phyloP scores from a whole-genome alignment of 768 basidiomycete species.

The Leccinum barrowsii region DNA sequence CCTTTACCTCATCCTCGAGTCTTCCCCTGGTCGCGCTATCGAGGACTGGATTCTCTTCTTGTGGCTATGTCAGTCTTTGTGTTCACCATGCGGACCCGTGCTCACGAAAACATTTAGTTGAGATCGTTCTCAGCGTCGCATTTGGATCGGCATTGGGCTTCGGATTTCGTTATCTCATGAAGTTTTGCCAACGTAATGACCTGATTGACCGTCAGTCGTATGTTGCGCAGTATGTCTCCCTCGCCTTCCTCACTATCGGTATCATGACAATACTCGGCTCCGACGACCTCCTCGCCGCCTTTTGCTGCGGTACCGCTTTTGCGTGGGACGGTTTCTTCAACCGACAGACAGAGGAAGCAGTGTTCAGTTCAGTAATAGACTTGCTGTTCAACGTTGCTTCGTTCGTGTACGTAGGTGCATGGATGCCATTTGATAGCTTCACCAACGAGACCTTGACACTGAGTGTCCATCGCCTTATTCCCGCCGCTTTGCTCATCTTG shows the following conservation, averaged over 20 bases:
- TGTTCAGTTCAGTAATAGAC: slow-evolving; percentile 96
- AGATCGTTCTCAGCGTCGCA: slow-evolving; percentile 70
- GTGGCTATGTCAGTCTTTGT: slow-evolving; percentile 71
- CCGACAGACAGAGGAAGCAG: slow-evolving; percentile 88
- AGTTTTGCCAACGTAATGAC: slow-evolving; percentile 81
- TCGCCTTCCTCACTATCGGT: slow-evolving; percentile 83
- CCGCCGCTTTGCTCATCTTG: slow-evolving; percentile 80
- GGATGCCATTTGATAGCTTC: slow-evolving; percentile 92
- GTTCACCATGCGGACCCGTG: neutral
- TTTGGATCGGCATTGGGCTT: slow-evolving; percentile 77
- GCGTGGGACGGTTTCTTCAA: slow-evolving; percentile 97
- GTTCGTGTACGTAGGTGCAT: slow-evolving; percentile 95
- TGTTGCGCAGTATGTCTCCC: slow-evolving; percentile 85
- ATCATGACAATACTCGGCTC: slow-evolving; percentile 81
- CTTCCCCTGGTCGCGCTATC: slow-evolving; percentile 57
- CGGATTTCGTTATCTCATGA: slow-evolving; percentile 85
- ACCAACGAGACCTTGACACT: slow-evolving; percentile 61
- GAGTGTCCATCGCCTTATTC: slow-evolving; percentile 78
- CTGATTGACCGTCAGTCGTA: slow-evolving; percentile 94
- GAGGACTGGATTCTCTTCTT: slow-evolving; percentile 85
- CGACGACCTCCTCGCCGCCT: slow-evolving; percentile 92
- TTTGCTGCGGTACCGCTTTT: slow-evolving; percentile 92
- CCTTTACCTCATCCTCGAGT: slow-evolving; percentile 79
- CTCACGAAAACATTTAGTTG: slow-evolving; percentile 45
- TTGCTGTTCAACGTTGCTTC: slow-evolving; percentile 93